Evolutionary conservation across 1,139 yeast genomes (phyloP), one percentile per base, ranked within the genome.

Genomic region (Yamadazyma sp.): DNA sequence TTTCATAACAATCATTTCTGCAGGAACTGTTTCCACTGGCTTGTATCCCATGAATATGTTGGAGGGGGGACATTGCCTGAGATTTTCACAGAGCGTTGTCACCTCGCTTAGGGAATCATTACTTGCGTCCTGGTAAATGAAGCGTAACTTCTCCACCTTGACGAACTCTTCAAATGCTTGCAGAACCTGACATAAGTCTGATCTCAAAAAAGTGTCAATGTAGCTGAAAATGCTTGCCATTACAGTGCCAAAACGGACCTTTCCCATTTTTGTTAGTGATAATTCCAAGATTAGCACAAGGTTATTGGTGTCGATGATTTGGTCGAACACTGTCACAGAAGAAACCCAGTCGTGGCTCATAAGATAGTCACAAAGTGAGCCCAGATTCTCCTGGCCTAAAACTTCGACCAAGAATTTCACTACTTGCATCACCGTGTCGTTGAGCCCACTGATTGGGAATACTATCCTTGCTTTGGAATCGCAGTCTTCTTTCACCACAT

Each of bases 321-420:
- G 73, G 2, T 63, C 50, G 38, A 64, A 73, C 0, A 80, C 75
- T 27, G 52, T 51, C 2, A 77, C 54, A 1, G 59, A 55, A 1
- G 63, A 56, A 5, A 71, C 59, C 40, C 59, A 65, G 14, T 62
- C 37, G 30, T 38, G 33, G 14, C 45, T 56, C 4, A 49, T 39
- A 16, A 73, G 59, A 40, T 46, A 59, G 36, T 61, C 55, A 48
- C 66, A 68, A 27, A 69, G 58, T 0, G 87, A 76, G 0, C 72
- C 73, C 2, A 50, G 41, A 2, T 64, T 58, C 58, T 84, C 91
- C 52, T 79, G 83, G 0, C 91, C 91, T 33, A 83, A 58, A 0
- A 82, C 37, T 38, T 74, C 75, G 39, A 80, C 67, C 85, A 86
- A 81, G 5, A 71, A 57, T 12, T 59, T 59, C 18, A 62, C 59